Conservation (phyloP, 345 rosid species). For the Citrus trifoliata region DNA sequence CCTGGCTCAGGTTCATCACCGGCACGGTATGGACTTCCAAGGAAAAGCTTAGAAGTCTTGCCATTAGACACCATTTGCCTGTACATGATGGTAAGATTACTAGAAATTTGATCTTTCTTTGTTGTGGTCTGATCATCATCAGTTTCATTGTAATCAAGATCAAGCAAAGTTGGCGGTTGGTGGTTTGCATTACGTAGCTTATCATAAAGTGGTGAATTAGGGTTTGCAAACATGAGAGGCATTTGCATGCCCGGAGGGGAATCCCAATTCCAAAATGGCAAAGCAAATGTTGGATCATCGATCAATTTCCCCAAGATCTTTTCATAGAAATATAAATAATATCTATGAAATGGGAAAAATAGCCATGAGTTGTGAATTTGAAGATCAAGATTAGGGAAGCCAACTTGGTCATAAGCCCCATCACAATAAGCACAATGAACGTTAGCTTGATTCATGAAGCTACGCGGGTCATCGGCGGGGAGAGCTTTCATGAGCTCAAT, state of each 20-base stretch:
- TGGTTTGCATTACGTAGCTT: conserved; percentile 33
- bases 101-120: conserved; percentile 17
- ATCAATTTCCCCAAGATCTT: conserved; percentile 52
- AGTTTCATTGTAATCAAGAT: conserved; percentile 40
- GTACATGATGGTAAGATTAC: conserved; percentile 54
- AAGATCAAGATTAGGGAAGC: conserved; percentile 47
- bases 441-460: conserved; percentile 51
- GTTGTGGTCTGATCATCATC: conserved; percentile 19
- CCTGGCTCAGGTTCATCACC: conserved; percentile 53
- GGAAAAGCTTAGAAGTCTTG: conserved; percentile 40
- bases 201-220: conserved; percentile 44
- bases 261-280: conserved; percentile 72
- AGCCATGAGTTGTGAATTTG: conserved; percentile 62
- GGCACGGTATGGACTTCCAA: conserved; percentile 48
- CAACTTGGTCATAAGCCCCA: conserved; percentile 54
- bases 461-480: conserved; percentile 56
- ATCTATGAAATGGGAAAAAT: conserved; percentile 60
- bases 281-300: conserved; percentile 50
- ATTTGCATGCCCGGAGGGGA: conserved; percentile 52
- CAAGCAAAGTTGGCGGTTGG: conserved; percentile 30
- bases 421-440: conserved; percentile 67
- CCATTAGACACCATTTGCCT: conserved; percentile 57
- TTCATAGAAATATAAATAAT: conserved; percentile 50
- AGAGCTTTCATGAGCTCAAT: conserved; percentile 56
- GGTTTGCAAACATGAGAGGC: conserved; percentile 43